Percentiles rank a stretch among this genome's conserved stretches.
Conservation (phyloP, 2,329 filamentous ascomycete species). For the Lasiodiplodia citricola region DNA sequence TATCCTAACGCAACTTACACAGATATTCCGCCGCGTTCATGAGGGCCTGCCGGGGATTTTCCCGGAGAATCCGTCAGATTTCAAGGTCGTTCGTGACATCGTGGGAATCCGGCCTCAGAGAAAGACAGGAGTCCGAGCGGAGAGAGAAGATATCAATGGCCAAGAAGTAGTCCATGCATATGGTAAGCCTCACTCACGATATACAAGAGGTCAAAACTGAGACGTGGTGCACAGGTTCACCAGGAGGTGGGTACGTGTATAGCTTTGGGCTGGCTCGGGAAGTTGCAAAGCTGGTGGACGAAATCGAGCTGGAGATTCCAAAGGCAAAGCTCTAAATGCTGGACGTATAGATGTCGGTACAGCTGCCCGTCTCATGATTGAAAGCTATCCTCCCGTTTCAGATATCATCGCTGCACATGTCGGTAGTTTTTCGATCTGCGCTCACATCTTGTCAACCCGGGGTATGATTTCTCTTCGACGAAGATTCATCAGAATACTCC, state of each 20-base stretch:
- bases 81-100: slow-evolving; percentile 34
- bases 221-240: neutral
- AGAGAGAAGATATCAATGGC: slow-evolving; percentile 36
- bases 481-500: no score
- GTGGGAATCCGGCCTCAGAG: slow-evolving; percentile 33
- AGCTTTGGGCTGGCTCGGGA: neutral
- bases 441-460: no score
- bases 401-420: neutral
- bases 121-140: slow-evolving; percentile 33
- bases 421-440: no score
- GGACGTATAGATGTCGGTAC: neutral
- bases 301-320: neutral
- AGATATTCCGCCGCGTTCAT: slow-evolving; percentile 32
- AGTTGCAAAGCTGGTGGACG: neutral
- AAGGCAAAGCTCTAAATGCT: neutral
- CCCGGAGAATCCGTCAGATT: slow-evolving; percentile 26
- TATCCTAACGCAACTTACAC: neutral
- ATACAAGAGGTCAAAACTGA: neutral
- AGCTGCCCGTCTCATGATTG: neutral
- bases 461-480: no score
- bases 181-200: slow-evolving; percentile 20
- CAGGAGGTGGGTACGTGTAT: neutral
- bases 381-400: neutral
- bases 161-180: slow-evolving; percentile 40
- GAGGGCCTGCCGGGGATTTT: slow-evolving; percentile 32